Evolutionary conservation across 139 green algal genomes (phyloP), one percentile per base, ranked within the genome.

Genomic region (Auxenochlorella pyrenoidosa): DNA sequence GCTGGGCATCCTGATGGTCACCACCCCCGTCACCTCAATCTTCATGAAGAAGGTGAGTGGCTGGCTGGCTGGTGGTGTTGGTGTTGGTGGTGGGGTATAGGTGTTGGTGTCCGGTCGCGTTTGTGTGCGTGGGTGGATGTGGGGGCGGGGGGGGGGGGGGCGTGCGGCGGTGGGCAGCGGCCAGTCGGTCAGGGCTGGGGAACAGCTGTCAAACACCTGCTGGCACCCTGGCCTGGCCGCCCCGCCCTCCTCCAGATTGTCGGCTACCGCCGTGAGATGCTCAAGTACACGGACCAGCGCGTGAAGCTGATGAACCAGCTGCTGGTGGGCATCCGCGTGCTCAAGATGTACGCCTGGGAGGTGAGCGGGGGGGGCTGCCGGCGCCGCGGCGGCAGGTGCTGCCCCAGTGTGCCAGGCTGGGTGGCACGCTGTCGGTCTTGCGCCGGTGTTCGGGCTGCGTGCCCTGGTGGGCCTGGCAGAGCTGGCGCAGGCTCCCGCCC

Each of bases 331-430:
- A 95, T 95, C 75, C 88, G 92, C 75, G 93, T 96, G 82, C 95
- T 98, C 88, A 98, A 98, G 89, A 95, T 98, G 73, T 97, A 97
- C 77, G 95, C 95, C 15, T 98, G 95, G 95, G 95, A 98, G 84
- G 72, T 89, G 54, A 84, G 79, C 21, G 10, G 32, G 32, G 41
- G 41, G 24, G 38, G 28, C 4, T 28, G 38, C 28, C 59, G 59
- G 59, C 13, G 59, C 10, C n/a, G n/a, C n/a, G 21, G 59, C 59
- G 24, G 21, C 59, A 71, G 63, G 63, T 71, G 63, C 30, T 71
- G 63, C 54, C 10, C 8, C 59, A 68, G 59, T 3, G 54, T 63
- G 54, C 54, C n/a, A 24, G 15, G 22, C 47, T 54, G 54, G 54
- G 54, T 18, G 6, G 47, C 47, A 58, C 6, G 12, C 8, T 58